phyloP scores from a whole-genome alignment of 169 alveolate genomes.

The Cryptosporidium meleagridis region DNA sequence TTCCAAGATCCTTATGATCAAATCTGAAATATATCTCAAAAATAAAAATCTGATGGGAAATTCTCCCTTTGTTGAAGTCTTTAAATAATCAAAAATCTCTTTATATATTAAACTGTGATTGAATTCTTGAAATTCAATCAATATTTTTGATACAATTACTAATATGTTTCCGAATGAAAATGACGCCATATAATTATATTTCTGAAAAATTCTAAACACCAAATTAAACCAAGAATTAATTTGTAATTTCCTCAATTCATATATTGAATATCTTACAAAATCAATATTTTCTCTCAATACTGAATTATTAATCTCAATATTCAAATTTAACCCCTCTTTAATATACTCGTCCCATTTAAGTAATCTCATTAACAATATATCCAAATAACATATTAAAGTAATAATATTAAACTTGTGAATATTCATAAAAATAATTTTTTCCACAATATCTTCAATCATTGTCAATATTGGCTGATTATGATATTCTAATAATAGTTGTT shows the following conservation, averaged over 20 bases:
- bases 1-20: background rate
- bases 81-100: constrained; percentile 17
- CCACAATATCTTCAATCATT: constrained; percentile 22
- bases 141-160: constrained; percentile 21
- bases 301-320: constrained; percentile 9
- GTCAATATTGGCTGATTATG: constrained; percentile 24
- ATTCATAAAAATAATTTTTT: constrained; percentile 20
- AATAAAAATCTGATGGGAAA: constrained; percentile 21
- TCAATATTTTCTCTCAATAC: background rate
- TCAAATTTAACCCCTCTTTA: constrained; percentile 46
- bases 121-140: constrained; percentile 10
- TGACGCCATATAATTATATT: constrained; percentile 22
- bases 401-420: background rate
- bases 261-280: background rate
- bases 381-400: constrained; percentile 33
- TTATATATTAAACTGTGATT: constrained; percentile 5
- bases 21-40: constrained; percentile 15
- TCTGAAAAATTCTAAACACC: constrained; percentile 8
- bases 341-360: constrained; percentile 45
- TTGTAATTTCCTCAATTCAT: constrained; percentile 14
- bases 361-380: constrained; percentile 15
- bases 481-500: constrained; percentile 18
- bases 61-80: constrained; percentile 30
- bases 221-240: constrained; percentile 41
- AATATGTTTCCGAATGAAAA: constrained; percentile 51